These are phyloP conservation scores for Mortierella sp. DNA, from an alignment of 371 early-diverging fungal genomes.

Conservation along the genomic window DNA sequence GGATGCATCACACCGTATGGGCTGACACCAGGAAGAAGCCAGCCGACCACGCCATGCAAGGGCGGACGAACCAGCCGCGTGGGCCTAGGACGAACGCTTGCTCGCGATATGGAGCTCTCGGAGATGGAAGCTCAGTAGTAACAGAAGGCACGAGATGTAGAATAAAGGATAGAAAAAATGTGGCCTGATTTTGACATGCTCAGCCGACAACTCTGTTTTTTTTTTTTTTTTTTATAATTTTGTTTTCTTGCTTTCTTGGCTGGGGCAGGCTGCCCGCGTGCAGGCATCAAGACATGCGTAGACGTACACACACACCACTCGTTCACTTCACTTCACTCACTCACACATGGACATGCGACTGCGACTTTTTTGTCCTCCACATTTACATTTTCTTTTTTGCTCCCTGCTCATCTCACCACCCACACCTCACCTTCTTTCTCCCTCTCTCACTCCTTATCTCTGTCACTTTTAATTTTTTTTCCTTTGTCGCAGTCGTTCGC, in stretches of 20 bases:
- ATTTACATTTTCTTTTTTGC: no score
- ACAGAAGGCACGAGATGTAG: background rate
- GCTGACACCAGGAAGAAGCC: slow-evolving; percentile 13
- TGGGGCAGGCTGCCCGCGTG: background rate
- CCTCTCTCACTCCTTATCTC: no score
- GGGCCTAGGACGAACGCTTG: slow-evolving; percentile 30
- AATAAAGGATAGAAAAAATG: background rate
- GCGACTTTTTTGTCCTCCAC: no score
- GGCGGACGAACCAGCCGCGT: slow-evolving; percentile 36
- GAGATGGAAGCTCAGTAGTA: slow-evolving; percentile 13
- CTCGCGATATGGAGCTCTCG: slow-evolving; percentile 38
- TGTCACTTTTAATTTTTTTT: no score
- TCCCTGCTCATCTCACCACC: no score
- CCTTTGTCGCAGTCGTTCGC: no score
- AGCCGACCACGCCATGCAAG: slow-evolving; percentile 41
- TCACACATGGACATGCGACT: no score
- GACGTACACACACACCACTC: background rate
- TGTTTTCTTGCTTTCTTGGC: background rate
- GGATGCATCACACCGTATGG: slow-evolving; percentile 1
- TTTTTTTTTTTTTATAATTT: background rate
- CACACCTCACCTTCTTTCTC: no score
- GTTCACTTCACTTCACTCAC: no score
- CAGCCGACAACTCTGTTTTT: background rate
- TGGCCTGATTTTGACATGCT: background rate
- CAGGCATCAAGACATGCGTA: background rate